phyloP scores from a whole-genome alignment of 306 rosid species.

The Casuarina equisetifolia region DNA sequence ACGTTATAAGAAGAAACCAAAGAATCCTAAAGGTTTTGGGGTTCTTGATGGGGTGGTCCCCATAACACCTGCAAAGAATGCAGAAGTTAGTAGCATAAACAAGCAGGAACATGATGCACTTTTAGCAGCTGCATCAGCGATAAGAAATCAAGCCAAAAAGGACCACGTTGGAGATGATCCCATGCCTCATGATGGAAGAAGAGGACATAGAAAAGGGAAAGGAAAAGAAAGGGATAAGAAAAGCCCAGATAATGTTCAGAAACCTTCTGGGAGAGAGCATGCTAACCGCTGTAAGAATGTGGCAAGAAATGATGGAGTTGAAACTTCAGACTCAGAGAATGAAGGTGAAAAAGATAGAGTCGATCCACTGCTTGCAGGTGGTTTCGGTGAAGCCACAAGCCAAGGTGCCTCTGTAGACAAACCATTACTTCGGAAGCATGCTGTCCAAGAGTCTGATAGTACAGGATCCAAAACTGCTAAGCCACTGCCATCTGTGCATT shows the following conservation, averaged over 20 bases:
- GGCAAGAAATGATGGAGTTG: constrained; percentile 34
- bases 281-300: constrained; percentile 35
- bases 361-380: constrained; percentile 38
- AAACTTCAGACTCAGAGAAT: constrained; percentile 43
- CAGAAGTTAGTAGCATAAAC: constrained; percentile 66
- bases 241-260: constrained; percentile 29
- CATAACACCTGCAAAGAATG: constrained; percentile 52
- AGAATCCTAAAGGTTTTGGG: constrained; percentile 93
- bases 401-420: constrained; percentile 42
- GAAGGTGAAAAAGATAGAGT: constrained; percentile 38
- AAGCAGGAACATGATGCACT: constrained; percentile 88
- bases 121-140: constrained; percentile 73
- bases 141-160: constrained; percentile 52
- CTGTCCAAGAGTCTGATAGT: constrained; percentile 26
- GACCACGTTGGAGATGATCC: constrained; percentile 45
- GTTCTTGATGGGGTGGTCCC: constrained; percentile 90
- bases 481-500: constrained; percentile 72
- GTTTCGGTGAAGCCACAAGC: constrained; percentile 32
- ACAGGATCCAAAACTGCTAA: constrained; percentile 35
- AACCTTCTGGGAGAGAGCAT: constrained; percentile 29
- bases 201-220: constrained; percentile 52
- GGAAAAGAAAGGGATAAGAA: constrained; percentile 56
- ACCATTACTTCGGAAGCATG: constrained; percentile 50
- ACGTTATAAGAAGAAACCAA: constrained; percentile 73
- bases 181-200: constrained; percentile 34